These are phyloP conservation scores for Colletotrichum somersetense DNA, from an alignment of 2,329 filamentous ascomycete species.

Conservation along the genomic window DNA sequence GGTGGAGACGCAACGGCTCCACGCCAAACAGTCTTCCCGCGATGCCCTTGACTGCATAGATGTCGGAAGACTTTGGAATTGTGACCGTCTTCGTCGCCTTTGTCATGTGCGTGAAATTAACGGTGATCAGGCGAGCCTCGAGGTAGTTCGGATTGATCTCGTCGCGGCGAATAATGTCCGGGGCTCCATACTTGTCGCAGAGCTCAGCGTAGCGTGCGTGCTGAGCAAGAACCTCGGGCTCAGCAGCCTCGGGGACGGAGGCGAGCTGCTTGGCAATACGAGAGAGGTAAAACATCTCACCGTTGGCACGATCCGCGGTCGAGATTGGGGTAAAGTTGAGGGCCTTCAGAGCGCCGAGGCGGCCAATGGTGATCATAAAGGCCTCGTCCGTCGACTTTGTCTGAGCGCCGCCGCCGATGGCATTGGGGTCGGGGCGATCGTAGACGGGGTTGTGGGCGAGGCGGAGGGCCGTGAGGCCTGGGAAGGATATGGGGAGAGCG, in stretches of 20 bases:
- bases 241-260: constrained; percentile 64
- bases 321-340: constrained; percentile 83
- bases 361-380: constrained; percentile 88
- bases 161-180: constrained; percentile 68
- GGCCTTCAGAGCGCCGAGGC: constrained; percentile 74
- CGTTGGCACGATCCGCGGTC: constrained; percentile 81
- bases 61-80: constrained; percentile 82
- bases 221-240: constrained; percentile 66
- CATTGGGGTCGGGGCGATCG: constrained; percentile 60
- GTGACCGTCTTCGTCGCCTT: constrained; percentile 53
- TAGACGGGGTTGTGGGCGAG: constrained; percentile 91
- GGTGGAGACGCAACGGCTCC: constrained; percentile 71
- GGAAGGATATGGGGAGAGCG: constrained; percentile 74
- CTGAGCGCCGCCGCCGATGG: constrained; percentile 50
- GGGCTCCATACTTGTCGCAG: constrained; percentile 81
- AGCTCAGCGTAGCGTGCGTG: constrained; percentile 82
- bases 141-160: constrained; percentile 82
- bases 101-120: constrained; percentile 62
- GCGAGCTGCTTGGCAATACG: constrained; percentile 83
- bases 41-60: constrained; percentile 85
- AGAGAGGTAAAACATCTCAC: constrained; percentile 93
- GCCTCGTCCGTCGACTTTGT: constrained; percentile 78
- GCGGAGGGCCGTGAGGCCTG: constrained; percentile 79
- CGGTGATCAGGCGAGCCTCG: constrained; percentile 80
- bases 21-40: constrained; percentile 78